These are phyloP conservation scores for Phyllosticta capitalensis DNA, from an alignment of 2,329 filamentous ascomycete species.

Conservation along the genomic window DNA sequence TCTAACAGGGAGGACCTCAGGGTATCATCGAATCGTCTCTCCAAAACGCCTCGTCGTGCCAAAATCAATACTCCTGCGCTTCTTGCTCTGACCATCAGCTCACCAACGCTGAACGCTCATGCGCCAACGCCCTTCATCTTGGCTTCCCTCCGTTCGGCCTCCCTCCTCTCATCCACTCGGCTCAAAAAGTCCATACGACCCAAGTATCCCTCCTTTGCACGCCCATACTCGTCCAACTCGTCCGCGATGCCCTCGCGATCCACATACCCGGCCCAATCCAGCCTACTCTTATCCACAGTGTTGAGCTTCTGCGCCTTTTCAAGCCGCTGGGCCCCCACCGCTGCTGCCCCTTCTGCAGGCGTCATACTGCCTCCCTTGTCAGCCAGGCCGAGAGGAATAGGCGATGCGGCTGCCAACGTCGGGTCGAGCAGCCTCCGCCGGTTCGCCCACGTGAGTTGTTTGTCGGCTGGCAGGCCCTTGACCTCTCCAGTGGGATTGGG, in stretches of 20 bases:
- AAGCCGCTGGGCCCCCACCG: conserved; percentile 13
- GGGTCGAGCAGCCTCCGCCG: conserved; percentile 3
- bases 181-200: conserved; percentile 54
- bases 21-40: neutral
- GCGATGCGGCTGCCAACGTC: neutral
- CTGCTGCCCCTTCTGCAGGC: conserved; percentile 20
- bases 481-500: conserved; percentile 40
- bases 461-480: conserved; percentile 35
- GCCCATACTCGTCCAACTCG: conserved; percentile 51
- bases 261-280: conserved; percentile 58
- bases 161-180: conserved; percentile 45
- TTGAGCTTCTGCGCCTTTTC: conserved; percentile 51
- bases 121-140: conserved; percentile 21
- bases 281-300: conserved; percentile 55
- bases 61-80: neutral
- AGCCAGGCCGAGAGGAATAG: neutral
- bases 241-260: conserved; percentile 51
- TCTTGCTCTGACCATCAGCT: neutral
- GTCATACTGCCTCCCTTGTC: conserved; percentile 22
- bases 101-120: neutral
- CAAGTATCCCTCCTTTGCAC: conserved; percentile 52
- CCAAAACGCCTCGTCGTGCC: neutral
- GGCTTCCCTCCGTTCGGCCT: conserved; percentile 46
- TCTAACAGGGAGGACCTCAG: neutral
- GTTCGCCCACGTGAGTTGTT: conserved; percentile 33